Percentiles rank a stretch among this genome's conserved stretches.
These are phyloP conservation scores for Plasmodium knowlesi DNA, from an alignment of 169 alveolate genomes.

Conservation along the genomic window DNA sequence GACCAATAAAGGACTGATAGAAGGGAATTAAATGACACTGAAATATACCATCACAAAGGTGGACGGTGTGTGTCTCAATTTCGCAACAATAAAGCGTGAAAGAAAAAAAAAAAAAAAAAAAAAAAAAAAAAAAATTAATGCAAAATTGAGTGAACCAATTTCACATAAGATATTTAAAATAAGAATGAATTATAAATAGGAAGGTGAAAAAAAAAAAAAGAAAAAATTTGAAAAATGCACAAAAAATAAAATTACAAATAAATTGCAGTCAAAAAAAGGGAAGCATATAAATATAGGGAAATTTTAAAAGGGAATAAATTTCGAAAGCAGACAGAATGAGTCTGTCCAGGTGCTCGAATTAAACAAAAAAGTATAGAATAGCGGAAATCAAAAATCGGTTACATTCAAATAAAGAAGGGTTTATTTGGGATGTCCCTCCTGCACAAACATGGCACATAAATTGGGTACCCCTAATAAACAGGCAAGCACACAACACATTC, in stretches of 20 bases:
- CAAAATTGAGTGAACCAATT: not conserved
- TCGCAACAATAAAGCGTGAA: too few species aligned
- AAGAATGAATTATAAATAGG: not conserved
- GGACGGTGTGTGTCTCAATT: not conserved
- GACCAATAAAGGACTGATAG: not conserved
- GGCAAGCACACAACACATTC: not conserved
- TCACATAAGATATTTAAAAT: not conserved
- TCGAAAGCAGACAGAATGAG: not conserved
- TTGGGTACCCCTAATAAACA: not conserved
- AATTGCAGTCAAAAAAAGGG: not conserved
- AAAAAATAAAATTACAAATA: not conserved
- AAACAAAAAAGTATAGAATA: not conserved
- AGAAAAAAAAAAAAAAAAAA: not conserved
- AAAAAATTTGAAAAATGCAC: not conserved
- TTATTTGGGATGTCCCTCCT: not conserved
- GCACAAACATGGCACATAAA: not conserved
- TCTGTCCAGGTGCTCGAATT: not conserved
- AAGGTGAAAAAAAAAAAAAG: not conserved
- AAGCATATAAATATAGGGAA: not conserved
- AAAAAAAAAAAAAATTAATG: not conserved
- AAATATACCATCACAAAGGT: not conserved
- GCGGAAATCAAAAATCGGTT: not conserved
- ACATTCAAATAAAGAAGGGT: not conserved
- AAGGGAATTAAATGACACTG: not conserved
- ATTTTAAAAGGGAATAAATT: not conserved